Conservation (phyloP, 768 basidiomycete species). For the Suillus bovinus region DNA sequence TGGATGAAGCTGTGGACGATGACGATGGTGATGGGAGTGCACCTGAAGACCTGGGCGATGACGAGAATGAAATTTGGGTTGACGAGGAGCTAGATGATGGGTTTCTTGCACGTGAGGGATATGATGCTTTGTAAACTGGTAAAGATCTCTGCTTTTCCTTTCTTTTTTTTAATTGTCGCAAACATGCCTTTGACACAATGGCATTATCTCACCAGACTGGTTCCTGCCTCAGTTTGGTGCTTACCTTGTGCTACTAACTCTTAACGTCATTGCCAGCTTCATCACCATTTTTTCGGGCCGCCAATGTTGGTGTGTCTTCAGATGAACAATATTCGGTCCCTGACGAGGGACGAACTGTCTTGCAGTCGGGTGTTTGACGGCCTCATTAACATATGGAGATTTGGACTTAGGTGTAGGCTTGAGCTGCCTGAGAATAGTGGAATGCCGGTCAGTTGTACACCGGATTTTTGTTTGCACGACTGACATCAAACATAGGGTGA, state of each 20-base stretch:
- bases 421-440: slow-evolving; percentile 44
- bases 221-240: no score
- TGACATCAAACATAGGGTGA: no score
- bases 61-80: neutral
- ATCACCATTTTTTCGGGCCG: no score
- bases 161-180: no score
- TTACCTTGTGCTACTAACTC: no score
- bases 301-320: slow-evolving; percentile 54
- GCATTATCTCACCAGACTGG: no score
- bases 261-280: no score
- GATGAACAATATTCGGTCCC: slow-evolving; percentile 52
- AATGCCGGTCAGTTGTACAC: slow-evolving; percentile 47
- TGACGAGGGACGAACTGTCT: slow-evolving; percentile 58
- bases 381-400: slow-evolving; percentile 55
- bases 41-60: neutral
- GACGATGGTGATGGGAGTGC: neutral
- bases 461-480: slow-evolving; percentile 7
- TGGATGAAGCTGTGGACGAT: neutral
- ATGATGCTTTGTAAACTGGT: neutral
- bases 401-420: slow-evolving; percentile 42
- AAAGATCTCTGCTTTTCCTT: slow-evolving; percentile 41
- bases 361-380: slow-evolving; percentile 52
- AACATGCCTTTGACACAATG: no score
- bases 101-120: neutral
- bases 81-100: slow-evolving; percentile 5